Evolutionary conservation across 129 eudicot genomes (phyloP), one percentile per base, ranked within the genome.

Genomic region (Silybum marianum): DNA sequence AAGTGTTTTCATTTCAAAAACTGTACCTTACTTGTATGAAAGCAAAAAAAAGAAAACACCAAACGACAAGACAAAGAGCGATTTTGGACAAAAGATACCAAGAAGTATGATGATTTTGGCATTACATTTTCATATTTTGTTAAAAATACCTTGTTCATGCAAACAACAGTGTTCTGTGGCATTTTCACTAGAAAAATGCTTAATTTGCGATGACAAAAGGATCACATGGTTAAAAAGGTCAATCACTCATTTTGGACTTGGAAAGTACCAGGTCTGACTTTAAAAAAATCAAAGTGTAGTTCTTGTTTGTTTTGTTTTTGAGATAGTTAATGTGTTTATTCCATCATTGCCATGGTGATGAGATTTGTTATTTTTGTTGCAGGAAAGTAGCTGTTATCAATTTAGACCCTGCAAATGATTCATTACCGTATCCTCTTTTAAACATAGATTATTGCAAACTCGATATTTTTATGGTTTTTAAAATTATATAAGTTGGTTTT

Each of bases 351-450:
- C 23, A 9, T 70, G 79, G 75, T 67, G 9, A 74, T 72, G 40
- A 25, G 7, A 12, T 21, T 74, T 58, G 42, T 32, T 32, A 14
- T 67, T 77, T 36, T 60, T 68, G 44, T 73, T 92, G 88, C 97
- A 92, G 97, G 89, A 95, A 95, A 80, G 97, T 92, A 40, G 96
- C 96, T 73, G 88, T 92, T 65, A 92, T 95, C 75, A 95, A 95
- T 83, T 74, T 95, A 91, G 99, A 95, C 82, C 99, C 97, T 71
- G 99, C 99, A 10, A 92, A 95, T 81, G 99, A 92, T 82, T 81
- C 94, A 34, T 86, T 95, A 54, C 98, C 97, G 97, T 95, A 95
- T 92, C 97, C 97, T 69, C 12, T 26, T 26, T 58, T 60, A 44
- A 77, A 75, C 67, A 46, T 63, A 8, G 12, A 10, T 34, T 69